Evolutionary conservation across 164 flowering plant species (phyloP), one percentile per base, ranked within the genome.

Genomic region (Vitis cinerea): DNA sequence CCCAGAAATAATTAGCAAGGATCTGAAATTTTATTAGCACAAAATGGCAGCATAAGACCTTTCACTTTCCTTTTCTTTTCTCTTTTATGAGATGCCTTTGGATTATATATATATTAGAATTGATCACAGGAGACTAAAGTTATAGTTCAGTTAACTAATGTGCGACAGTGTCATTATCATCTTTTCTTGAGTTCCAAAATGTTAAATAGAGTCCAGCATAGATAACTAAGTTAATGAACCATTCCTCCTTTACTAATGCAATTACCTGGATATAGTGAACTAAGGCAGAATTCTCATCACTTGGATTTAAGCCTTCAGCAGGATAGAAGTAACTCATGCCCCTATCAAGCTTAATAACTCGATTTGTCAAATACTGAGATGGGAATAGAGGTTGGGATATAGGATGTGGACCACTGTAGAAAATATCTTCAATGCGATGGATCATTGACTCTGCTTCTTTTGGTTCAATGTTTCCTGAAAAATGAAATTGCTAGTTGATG

Each of bases 201-300:
- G 27, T 23, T 23, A 23, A 23, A 23, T 23, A 23, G 27, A 23
- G 27, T 23, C 27, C 27, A 23, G 27, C 27, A 23, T 23, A 23
- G 27, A 23, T 23, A 55, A 31, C 1, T 13, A 15, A 37, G 1
- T 23, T 23, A 37, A 44, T 13, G 23, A 15, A 11, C 9, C 47
- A 10, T 44, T 27, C 27, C 27, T 23, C 27, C 27, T 23, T 23
- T 23, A 23, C 8, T 51, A 3, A 37, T 7, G 37, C 3, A 14
- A 50, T 17, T 74, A 95, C 99, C 99, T 95, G 99, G 76, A 95
- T 86, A 69, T 93, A 95, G 80, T 93, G 92, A 50, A 95, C 80
- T 58, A 93, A 77, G 27, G 94, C 85, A 70, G 99, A 95, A 85
- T 95, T 95, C 73, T 93, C 99, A 72, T 95, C 92, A 67, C 74